Evolutionary conservation across 192 early-diverging fungal genomes (phyloP), one percentile per base, ranked within the genome.

Genomic region (Entomortierella chlamydospora): DNA sequence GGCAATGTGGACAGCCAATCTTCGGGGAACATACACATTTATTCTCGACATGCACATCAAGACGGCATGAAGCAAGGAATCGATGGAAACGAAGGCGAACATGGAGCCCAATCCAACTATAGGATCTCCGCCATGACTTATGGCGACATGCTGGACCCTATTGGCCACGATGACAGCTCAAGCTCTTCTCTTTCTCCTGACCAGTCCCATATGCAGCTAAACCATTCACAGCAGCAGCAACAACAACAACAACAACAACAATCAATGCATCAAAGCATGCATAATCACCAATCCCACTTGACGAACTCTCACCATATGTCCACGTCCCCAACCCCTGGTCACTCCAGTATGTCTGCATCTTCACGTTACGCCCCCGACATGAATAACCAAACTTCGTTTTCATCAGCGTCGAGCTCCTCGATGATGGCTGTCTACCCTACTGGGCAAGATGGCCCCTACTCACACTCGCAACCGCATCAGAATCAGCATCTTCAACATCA

Each of bases 151-250:
- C 66, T 79, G 68, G 76, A 79, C n/a, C 26, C 65, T 7, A 60
- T 70, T 29, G 28, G 67, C 5, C 54, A 50, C 47, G 66, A 68
- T 49, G 65, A 69, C 25, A 68, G 66, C 37, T 56, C 65, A 0
- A 64, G 33, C 59, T 77, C 73, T 8, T 69, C 74, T 6, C 68
- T 70, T 5, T 79, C 76, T 28, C 76, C 67, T n/a, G 76, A 70
- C 26, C 76, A 79, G 11, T 6, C 61, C 18, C 72, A 74, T 39
- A 31, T 45, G 1, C 65, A 52, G 2, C 52, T 61, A 22, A 51
- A 52, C 11, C 57, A 70, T 30, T 64, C 51, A 0, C 51, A 57
- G 25, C 52, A 61, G 42, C 51, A 55, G 29, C 28, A n/a, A 7
- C 10, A 33, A 18, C 45, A 63, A 22, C 64, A 61, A 28, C 31